phyloP scores from a whole-genome alignment of 495 filamentous ascomycete species.

The Diplogelasinospora grovesii region DNA sequence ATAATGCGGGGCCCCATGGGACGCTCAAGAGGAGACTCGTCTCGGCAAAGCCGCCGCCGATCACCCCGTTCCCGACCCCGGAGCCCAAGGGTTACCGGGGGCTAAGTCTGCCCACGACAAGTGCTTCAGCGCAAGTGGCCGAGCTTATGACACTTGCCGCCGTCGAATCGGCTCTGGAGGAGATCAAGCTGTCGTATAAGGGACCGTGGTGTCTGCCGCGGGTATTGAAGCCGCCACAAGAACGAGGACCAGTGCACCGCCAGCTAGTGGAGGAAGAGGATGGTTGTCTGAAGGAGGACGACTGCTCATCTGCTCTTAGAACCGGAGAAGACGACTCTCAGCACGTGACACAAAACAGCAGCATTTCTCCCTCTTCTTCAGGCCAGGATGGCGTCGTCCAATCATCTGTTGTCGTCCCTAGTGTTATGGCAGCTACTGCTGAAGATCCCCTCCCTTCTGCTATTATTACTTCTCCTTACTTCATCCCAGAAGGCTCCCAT shows the following conservation, averaged over 20 bases:
- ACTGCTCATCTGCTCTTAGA: no score
- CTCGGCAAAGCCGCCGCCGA: slow-evolving; percentile 28
- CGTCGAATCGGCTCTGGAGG: slow-evolving; percentile 34
- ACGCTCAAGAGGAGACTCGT: slow-evolving; percentile 21
- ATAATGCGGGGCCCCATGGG: slow-evolving; percentile 8
- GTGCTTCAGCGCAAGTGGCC: slow-evolving; percentile 30
- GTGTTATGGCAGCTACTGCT: no score
- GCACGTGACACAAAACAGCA: no score
- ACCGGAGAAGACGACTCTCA: no score
- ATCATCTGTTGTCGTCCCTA: no score
- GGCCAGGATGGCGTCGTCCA: not conserved
- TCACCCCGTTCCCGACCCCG: slow-evolving; percentile 37
- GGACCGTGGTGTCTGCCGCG: slow-evolving; percentile 44
- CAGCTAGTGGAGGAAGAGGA: no score
- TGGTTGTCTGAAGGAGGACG: no score
- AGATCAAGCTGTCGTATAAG: slow-evolving; percentile 23
- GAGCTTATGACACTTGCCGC: slow-evolving; percentile 40
- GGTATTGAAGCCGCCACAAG: no score
- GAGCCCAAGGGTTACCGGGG: slow-evolving; percentile 30
- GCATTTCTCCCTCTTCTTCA: not conserved
- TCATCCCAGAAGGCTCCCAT: slow-evolving; percentile 28
- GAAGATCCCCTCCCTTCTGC: no score
- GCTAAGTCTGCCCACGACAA: slow-evolving; percentile 5
- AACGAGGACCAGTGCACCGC: no score
- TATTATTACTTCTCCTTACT: slow-evolving; percentile 2